Conservation (phyloP, 305 asterid species). For the Solanum hybrid region DNA sequence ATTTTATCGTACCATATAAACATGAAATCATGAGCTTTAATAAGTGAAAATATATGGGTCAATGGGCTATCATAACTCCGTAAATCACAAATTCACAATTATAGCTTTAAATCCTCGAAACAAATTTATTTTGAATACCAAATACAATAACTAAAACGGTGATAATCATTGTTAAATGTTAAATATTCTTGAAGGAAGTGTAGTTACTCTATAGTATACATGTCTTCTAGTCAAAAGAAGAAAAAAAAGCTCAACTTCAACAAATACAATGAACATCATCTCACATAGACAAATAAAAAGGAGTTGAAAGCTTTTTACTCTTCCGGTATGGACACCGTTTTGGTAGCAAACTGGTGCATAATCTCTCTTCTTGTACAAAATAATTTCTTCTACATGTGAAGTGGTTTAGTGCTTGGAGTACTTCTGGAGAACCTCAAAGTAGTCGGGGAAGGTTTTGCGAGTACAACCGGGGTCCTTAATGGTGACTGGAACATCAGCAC, state of each 20-base stretch:
- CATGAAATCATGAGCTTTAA: not conserved
- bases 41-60: not conserved
- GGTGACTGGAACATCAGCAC: conserved; percentile 89
- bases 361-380: not conserved
- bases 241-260: not conserved
- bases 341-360: not conserved
- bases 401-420: conserved; percentile 48
- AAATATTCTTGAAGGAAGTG: not conserved
- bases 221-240: not conserved
- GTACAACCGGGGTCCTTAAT: conserved; percentile 90
- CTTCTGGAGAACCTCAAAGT: conserved; percentile 44
- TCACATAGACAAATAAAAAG: not conserved
- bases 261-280: not conserved
- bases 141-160: not conserved
- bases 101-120: not conserved
- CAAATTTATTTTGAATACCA: not conserved
- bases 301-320: not conserved
- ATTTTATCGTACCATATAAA: not conserved
- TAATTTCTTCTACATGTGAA: not conserved
- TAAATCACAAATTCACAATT: not conserved
- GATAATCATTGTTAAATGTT: not conserved
- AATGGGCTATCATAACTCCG: not conserved
- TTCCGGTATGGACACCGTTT: not conserved
- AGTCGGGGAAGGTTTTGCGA: conserved; percentile 86
- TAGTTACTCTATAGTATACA: not conserved